Percentiles rank a stretch among this genome's conserved stretches.
Evolutionary conservation across 805 yeast species (phyloP).

Genomic region (Wickerhamomyces bovis): DNA sequence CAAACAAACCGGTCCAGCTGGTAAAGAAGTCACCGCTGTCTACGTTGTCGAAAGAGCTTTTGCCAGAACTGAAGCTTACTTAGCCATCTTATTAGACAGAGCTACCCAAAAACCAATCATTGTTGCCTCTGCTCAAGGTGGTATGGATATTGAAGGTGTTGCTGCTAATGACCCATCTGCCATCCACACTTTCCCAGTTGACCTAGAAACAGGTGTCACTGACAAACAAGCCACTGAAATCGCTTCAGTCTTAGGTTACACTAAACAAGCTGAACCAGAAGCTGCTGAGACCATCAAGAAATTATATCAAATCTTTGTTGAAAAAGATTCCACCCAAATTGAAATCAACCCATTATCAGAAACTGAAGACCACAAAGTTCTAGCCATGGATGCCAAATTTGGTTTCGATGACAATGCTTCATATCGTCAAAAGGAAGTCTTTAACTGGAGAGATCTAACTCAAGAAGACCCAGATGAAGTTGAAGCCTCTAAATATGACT

Average conservation of each 20-base stretch:
- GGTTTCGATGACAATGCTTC: constrained; percentile 96
- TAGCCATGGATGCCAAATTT: constrained; percentile 99
- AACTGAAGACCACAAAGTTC: constrained; percentile 81
- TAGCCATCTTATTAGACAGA: constrained; percentile 94
- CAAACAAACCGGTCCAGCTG: constrained; percentile 96
- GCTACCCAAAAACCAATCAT: constrained; percentile 83
- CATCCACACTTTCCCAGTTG: constrained; percentile 80
- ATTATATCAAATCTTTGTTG: constrained; percentile 82
- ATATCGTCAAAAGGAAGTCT: constrained; percentile 91
- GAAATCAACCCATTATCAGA: constrained; percentile 98
- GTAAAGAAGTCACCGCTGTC: constrained; percentile 95
- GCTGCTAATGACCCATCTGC: constrained; percentile 88
- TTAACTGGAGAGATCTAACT: constrained; percentile 92
- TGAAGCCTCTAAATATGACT: constrained; percentile 80
- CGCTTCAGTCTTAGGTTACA: constrained; percentile 78
- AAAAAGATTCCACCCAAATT: constrained; percentile 94
- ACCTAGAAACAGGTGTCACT: constrained; percentile 74
- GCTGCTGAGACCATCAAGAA: constrained; percentile 85
- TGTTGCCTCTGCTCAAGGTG: constrained; percentile 97
- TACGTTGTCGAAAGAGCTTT: constrained; percentile 93
- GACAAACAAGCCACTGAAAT: constrained; percentile 68
- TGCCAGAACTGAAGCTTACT: constrained; percentile 90
- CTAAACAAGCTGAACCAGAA: constrained; percentile 67
- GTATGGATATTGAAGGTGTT: constrained; percentile 99
- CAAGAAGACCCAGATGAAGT: constrained; percentile 99